Percentiles rank a stretch among this genome's conserved stretches.
Evolutionary conservation across 495 filamentous ascomycete genomes (phyloP).

Genomic region (Astrothelium subdiscretum): DNA sequence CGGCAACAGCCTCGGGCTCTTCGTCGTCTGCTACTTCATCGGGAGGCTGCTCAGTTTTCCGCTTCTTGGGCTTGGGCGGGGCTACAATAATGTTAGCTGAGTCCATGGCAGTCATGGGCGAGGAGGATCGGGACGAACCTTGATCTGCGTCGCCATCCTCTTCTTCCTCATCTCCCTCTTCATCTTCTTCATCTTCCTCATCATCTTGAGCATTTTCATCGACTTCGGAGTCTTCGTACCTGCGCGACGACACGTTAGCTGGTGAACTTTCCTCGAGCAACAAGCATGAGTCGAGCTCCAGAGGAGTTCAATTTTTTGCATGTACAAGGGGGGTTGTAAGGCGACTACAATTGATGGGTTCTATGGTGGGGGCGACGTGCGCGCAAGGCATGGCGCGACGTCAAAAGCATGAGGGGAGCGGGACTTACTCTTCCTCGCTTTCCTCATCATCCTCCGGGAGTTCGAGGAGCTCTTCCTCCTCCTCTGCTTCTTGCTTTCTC

Average conservation of each 20-base stretch:
- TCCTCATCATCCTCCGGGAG: constrained; percentile 49
- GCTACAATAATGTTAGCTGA: too few species aligned
- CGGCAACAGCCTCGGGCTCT: constrained; percentile 10
- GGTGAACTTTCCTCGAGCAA: background rate
- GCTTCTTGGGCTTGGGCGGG: constrained; percentile 13
- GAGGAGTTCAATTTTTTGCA: background rate
- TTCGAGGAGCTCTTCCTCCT: constrained; percentile 47
- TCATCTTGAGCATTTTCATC: constrained; percentile 20
- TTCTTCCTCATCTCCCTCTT: constrained; percentile 17
- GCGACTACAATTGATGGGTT: background rate
- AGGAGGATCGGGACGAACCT: background rate
- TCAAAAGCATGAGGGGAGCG: constrained; percentile 14
- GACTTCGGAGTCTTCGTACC: constrained; percentile 18
- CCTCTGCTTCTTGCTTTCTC: constrained; percentile 52
- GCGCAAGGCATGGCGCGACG: constrained; percentile 16
- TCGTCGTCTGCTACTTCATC: constrained; percentile 9
- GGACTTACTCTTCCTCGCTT: constrained; percentile 48
- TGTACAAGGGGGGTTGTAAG: background rate
- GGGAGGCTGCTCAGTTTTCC: constrained; percentile 3
- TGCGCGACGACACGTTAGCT: background rate
- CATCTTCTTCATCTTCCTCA: constrained; percentile 12
- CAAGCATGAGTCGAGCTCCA: background rate
- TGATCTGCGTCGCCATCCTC: constrained; percentile 10
- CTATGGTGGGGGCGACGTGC: background rate
- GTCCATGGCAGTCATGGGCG: background rate